phyloP scores from a whole-genome alignment of 495 filamentous ascomycete species.

The Tuber brumale region DNA sequence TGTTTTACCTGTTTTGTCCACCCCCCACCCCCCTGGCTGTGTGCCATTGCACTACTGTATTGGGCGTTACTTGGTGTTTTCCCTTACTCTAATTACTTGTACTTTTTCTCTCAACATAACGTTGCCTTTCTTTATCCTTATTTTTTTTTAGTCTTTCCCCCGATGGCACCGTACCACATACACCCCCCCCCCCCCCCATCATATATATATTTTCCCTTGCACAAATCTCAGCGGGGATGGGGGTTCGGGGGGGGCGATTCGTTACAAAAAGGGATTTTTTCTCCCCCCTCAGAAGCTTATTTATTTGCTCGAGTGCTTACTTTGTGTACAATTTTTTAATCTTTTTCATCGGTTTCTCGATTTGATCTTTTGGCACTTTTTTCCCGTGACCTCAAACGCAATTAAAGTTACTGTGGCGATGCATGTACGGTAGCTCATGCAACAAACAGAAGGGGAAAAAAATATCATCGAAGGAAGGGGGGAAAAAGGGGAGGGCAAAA shows the following conservation, averaged over 20 bases:
- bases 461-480: background rate
- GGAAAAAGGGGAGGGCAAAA: background rate
- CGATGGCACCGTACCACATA: background rate
- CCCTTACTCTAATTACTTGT: slow-evolving; percentile 12
- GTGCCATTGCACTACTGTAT: slow-evolving; percentile 30
- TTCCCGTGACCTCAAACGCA: background rate
- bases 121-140: background rate
- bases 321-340: background rate
- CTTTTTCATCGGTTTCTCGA: too few species aligned
- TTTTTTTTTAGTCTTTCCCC: background rate
- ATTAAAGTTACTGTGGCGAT: background rate
- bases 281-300: background rate
- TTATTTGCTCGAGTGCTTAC: background rate
- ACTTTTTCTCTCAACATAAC: slow-evolving; percentile 19
- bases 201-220: background rate
- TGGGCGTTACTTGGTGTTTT: slow-evolving; percentile 40
- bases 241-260: background rate
- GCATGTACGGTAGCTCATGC: background rate
- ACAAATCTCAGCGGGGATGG: background rate
- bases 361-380: background rate
- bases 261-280: background rate
- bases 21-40: background rate
- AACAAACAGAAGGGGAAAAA: background rate
- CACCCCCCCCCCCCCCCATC: background rate
- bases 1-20: background rate